Conservation (phyloP, 805 yeast species). For the Saccharomycopsis oosterbeekiorum region DNA sequence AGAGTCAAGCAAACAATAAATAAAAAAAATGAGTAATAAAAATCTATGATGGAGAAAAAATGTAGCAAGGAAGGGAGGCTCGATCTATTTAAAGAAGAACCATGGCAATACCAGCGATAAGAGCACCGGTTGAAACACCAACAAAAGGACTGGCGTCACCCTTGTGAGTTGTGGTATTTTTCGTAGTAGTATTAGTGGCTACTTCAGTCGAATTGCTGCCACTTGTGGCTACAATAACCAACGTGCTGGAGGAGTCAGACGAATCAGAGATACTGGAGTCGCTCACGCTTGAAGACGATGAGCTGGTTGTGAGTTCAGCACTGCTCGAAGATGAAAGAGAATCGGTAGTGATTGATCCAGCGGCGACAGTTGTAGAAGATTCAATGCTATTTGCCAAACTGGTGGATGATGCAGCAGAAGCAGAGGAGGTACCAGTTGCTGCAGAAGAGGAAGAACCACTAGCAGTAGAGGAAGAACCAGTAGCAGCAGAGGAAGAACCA, state of each 20-base stretch:
- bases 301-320: not conserved
- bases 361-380: not conserved
- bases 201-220: not conserved
- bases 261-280: not conserved
- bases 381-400: not conserved
- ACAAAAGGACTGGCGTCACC: not conserved
- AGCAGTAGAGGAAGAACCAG: not conserved
- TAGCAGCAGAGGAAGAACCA: not conserved
- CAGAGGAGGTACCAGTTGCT: not conserved
- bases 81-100: not conserved
- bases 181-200: not conserved
- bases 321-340: not conserved
- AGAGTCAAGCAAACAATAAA: not conserved
- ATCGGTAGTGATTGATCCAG: not conserved
- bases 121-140: slow-evolving; percentile 2
- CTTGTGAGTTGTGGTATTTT: not conserved
- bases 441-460: not conserved
- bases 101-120: slow-evolving; percentile 9
- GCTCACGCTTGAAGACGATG: not conserved
- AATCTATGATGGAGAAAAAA: not conserved
- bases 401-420: not conserved
- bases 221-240: not conserved
- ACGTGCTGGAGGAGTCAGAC: not conserved
- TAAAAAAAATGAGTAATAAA: not conserved
- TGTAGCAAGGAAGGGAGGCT: not conserved